Evolutionary conservation across 176 grass and related monocot genomes (phyloP).

Genomic region (Tillandsia leiboldiana): DNA sequence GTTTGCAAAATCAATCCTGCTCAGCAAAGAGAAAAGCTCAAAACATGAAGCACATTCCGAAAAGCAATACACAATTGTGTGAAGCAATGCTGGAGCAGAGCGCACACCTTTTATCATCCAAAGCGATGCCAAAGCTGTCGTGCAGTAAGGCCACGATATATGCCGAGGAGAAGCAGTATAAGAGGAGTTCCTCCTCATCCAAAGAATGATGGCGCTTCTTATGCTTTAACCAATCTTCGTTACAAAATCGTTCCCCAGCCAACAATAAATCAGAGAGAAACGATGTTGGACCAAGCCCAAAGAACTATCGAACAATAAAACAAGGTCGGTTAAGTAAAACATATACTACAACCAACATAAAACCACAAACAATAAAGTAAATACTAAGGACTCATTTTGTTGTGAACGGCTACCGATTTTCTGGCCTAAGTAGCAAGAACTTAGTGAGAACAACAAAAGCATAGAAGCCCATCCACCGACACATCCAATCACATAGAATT

Average conservation of each 20-base stretch:
- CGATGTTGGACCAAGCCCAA: conserved; percentile 48
- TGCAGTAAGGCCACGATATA: conserved; percentile 85
- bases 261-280: conserved; percentile 63
- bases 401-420: no score
- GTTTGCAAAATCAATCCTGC: conserved; percentile 76
- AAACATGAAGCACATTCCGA: background rate
- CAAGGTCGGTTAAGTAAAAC: background rate
- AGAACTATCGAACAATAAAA: conserved; percentile 52
- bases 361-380: no score
- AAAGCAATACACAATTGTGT: conserved; percentile 1
- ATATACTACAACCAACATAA: background rate
- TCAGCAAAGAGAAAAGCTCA: conserved; percentile 10
- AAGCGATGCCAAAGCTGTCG: conserved; percentile 62
- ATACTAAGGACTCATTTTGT: no score
- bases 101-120: conserved; percentile 54
- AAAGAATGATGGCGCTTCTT: conserved; percentile 63
- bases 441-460: no score
- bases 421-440: no score
- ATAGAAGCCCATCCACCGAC: no score
- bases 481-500: no score
- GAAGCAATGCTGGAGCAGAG: conserved; percentile 6
- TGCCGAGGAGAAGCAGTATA: conserved; percentile 90
- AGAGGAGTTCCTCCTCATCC: conserved; percentile 61
- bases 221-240: conserved; percentile 71
- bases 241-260: conserved; percentile 71